Percentiles rank a stretch among this genome's conserved stretches.
Evolutionary conservation across 306 rosid genomes (phyloP).

Genomic region (Ormosia emarginata): DNA sequence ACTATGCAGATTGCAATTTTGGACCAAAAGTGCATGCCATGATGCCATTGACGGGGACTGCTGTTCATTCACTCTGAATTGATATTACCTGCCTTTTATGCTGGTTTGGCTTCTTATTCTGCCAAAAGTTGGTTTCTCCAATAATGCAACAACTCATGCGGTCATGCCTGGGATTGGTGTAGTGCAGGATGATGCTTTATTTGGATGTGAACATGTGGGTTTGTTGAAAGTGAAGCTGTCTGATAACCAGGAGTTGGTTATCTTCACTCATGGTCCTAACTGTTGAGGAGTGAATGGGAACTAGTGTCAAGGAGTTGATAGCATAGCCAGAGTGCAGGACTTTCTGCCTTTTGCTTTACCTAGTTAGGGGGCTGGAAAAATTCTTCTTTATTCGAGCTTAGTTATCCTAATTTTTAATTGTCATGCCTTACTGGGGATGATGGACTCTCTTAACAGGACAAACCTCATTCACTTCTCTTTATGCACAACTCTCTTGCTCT

Average conservation of each 20-base stretch:
- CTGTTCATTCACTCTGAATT: constrained; percentile 13
- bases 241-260: constrained; percentile 20
- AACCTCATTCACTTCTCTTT: neutral
- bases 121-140: constrained; percentile 25
- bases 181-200: constrained; percentile 16
- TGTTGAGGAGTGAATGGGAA: constrained; percentile 21
- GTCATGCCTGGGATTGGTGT: constrained; percentile 16
- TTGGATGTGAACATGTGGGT: constrained; percentile 17
- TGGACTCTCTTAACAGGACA: constrained; percentile 13
- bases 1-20: constrained; percentile 29
- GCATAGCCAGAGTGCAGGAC: constrained; percentile 24
- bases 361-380: constrained; percentile 26
- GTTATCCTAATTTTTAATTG: neutral
- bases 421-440: constrained; percentile 6
- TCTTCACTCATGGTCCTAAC: constrained; percentile 11
- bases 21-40: constrained; percentile 13
- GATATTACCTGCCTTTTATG: constrained; percentile 15
- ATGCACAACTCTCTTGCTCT: neutral
- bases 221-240: constrained; percentile 19
- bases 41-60: constrained; percentile 30
- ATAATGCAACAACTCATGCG: constrained; percentile 3
- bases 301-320: constrained; percentile 20
- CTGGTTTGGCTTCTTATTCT: constrained; percentile 26
- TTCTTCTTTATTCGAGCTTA: constrained; percentile 9
- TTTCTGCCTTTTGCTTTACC: constrained; percentile 11